Base-by-base conservation (phyloP, 768 basidiomycete genomes). In the Russula sp. region DNA sequence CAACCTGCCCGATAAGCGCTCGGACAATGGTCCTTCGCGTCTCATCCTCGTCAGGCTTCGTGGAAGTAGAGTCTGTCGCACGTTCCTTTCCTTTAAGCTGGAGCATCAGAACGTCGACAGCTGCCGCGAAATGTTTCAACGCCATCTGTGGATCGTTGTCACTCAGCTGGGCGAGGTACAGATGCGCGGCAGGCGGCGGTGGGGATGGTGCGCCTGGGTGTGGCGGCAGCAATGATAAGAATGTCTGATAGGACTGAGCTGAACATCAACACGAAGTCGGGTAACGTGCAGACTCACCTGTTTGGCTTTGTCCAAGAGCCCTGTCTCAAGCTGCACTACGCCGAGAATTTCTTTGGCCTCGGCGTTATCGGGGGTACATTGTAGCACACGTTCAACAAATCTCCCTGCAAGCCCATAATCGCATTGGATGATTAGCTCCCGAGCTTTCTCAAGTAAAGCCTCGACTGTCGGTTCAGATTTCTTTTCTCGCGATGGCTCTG, bases 121-220 rank as follows among this genome's bases (percentile, higher is more conserved):
- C 92, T n/a, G 86, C 79, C 71, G 87, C 83, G 71, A 92, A 97
- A 69, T 93, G 84, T 45, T 81, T 76, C 20, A 96, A 75, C 2
- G 92, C 90, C 48, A 77, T 71, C 54, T 82, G 80, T 4, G 94
- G 90, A 59, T 94, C 87, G 10, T 86, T 83, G 34, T 91, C 89
- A 54, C 79, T 83, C 18, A 93, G 77, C 71, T 97, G 94, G 0
- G 93, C 94, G 27, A 97, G 87, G 73, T 95, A 94, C 0, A 95
- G 79, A 75, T 94, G 83, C 11, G 89, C 91, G 37, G 91, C 89
- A 8, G 91, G 82, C 0, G 84, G 79, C 1, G 91, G 83, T 47
- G 82, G 75, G 18, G 79, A 72, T 40, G 86, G 82, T 18, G 85
- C 83, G 71, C 80, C 76, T 48, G 81, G 77, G 73, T 82, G 74